Conservation (phyloP, 495 filamentous ascomycete species). For the Hypoxylon crocopeplum region DNA sequence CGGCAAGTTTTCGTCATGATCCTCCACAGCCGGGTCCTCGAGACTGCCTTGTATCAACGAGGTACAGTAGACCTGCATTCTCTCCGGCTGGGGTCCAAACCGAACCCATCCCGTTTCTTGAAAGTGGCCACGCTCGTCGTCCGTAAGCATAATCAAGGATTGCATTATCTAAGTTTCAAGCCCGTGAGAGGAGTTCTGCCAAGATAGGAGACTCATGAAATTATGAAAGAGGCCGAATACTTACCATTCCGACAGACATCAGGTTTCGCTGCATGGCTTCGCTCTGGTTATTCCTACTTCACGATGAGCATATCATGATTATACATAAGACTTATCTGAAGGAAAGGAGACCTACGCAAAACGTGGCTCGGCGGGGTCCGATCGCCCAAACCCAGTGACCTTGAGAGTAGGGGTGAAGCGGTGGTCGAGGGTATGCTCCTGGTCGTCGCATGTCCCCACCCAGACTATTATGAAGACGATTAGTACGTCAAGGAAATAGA, state of each 20-base stretch:
- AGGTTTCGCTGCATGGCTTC: neutral
- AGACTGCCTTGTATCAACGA: too few species aligned
- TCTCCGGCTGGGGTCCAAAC: too few species aligned
- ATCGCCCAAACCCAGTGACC: neutral
- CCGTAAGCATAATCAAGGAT: neutral
- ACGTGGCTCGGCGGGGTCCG: neutral
- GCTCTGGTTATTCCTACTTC: neutral
- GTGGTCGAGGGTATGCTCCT: neutral
- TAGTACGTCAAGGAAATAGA: too few species aligned
- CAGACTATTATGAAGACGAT: too few species aligned
- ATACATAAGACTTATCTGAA: neutral
- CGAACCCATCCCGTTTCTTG: neutral
- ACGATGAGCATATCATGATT: neutral
- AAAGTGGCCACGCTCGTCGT: neutral
- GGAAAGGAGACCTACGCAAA: neutral
- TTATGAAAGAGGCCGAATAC: neutral
- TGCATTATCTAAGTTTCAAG: neutral
- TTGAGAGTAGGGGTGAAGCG: neutral
- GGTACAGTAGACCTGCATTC: too few species aligned
- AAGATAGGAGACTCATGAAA: neutral
- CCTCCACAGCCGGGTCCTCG: too few species aligned
- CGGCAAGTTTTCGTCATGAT: too few species aligned
- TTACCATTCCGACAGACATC: neutral
- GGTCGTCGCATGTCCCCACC: too few species aligned
- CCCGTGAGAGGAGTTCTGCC: neutral